phyloP scores from a whole-genome alignment of 2,329 filamentous ascomycete species.

The Cordyceps tenuipes region DNA sequence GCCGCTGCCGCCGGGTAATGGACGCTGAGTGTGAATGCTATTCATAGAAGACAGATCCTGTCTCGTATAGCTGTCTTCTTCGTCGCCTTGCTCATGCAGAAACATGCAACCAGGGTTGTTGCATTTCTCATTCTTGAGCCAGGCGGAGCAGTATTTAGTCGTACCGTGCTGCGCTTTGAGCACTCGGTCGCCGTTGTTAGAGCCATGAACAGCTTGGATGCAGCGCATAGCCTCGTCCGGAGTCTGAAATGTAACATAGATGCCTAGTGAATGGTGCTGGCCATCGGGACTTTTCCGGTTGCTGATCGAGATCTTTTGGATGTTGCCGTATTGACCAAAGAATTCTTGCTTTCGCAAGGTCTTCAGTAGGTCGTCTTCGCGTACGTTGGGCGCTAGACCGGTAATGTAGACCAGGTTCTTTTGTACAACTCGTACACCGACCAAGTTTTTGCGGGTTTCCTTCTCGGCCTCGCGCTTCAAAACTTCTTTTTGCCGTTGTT shows the following conservation, averaged over 20 bases:
- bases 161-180: conserved; percentile 76
- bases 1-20: conserved; percentile 44
- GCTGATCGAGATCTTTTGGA: conserved; percentile 97
- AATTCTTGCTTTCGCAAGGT: conserved; percentile 86
- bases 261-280: conserved; percentile 81
- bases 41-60: conserved; percentile 95
- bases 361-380: conserved; percentile 85
- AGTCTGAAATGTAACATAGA: conserved; percentile 95
- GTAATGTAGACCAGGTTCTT: conserved; percentile 99
- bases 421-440: conserved; percentile 90
- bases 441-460: conserved; percentile 89
- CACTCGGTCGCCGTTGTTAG: conserved; percentile 78
- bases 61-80: conserved; percentile 91
- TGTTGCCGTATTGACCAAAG: conserved; percentile 96
- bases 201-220: conserved; percentile 87
- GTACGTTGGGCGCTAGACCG: conserved; percentile 81
- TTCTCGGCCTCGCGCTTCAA: conserved; percentile 96
- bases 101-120: conserved; percentile 98
- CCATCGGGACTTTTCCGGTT: conserved; percentile 74
- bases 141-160: conserved; percentile 97
- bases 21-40: conserved; percentile 71
- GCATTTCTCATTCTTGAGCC: conserved; percentile 87
- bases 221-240: conserved; percentile 86
- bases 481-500: conserved; percentile 82
- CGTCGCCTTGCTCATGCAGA: conserved; percentile 94